phyloP scores from a whole-genome alignment of 2,329 filamentous ascomycete genomes.

The Leptographium procerum region DNA sequence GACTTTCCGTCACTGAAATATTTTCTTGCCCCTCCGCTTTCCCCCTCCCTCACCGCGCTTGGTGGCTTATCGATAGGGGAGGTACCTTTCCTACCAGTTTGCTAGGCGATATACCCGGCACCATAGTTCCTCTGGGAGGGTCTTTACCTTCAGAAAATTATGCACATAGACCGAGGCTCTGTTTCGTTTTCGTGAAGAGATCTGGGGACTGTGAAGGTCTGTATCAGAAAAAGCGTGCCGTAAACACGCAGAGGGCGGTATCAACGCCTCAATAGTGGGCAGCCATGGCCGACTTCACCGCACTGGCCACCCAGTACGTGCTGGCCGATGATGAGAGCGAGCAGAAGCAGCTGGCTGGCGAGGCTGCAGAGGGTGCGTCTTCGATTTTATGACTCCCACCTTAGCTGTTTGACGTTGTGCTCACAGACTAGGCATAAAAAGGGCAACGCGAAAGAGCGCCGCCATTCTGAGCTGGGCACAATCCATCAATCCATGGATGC shows the following conservation, averaged over 20 bases:
- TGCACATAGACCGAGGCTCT: background rate
- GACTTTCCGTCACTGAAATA: background rate
- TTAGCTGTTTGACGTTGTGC: background rate
- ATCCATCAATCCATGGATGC: conserved; percentile 25
- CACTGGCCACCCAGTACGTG: conserved; percentile 15
- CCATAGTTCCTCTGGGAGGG: background rate
- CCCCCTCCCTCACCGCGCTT: conserved; percentile 4
- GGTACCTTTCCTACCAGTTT: background rate
- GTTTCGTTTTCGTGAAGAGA: background rate
- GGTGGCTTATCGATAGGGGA: background rate
- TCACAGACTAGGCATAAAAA: conserved; percentile 11
- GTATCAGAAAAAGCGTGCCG: background rate
- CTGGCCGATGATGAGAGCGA: conserved; percentile 14
- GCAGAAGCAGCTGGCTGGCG: conserved; percentile 9
- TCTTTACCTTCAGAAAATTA: background rate
- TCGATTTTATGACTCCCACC: background rate
- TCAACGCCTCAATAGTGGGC: background rate
- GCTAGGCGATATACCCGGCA: background rate
- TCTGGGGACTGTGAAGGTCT: background rate
- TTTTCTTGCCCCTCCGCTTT: background rate
- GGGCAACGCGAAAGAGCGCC: conserved; percentile 12
- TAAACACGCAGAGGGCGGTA: background rate
- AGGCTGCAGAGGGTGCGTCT: conserved; percentile 12
- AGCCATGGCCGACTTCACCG: conserved; percentile 15
- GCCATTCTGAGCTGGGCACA: conserved; percentile 15